Base-by-base conservation (phyloP, 2,329 filamentous ascomycete species). In the Colletotrichum sp. region DNA sequence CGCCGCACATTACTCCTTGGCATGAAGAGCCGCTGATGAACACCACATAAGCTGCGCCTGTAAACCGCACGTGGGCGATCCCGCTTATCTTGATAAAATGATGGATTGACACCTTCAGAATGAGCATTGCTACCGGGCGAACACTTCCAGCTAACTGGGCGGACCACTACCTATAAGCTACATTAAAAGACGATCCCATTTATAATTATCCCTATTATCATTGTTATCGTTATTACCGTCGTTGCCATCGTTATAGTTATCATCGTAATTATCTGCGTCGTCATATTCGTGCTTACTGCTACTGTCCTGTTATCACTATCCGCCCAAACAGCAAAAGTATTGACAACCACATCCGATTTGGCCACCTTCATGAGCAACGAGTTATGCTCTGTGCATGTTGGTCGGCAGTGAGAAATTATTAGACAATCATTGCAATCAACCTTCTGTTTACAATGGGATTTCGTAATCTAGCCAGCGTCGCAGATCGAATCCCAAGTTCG, bases 161-260 rank as follows among this genome's bases (percentile, higher is more conserved):
- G 38, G 18, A 0, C 18, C 38, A 43, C 0, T 43, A 43, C 18
- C 16, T n/a, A 43, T 43, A 0, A 43, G 0, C 3, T 43, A 43
- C 38, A 43, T n/a, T 43, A n/a, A 43, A 43, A 43, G 18, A n/a
- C 9, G 18, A 1, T 43, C 38, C 2, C 38, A 8, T 2, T 43
- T 2, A 18, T n/a, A 43, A 43, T n/a, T 43, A 43, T n/a, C 38
- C 9, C 9, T 4, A 43, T 18, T 43, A 43, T 43, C 38, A n/a
- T 0, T 43, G 0, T n/a, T 0, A 0, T 43, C 38, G 4, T 43
- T 43, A 43, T n/a, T 0, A 0, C 16, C 38, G 38, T 0, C 38
- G 18, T 43, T 43, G 9, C 2, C 38, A 8, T 18, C 9, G 9
- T 38, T 38, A 38, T 38, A 15, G 4, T 38, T 38, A 38, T 38